phyloP scores from a whole-genome alignment of 192 early-diverging fungal species.

The Coemansia sp. region DNA sequence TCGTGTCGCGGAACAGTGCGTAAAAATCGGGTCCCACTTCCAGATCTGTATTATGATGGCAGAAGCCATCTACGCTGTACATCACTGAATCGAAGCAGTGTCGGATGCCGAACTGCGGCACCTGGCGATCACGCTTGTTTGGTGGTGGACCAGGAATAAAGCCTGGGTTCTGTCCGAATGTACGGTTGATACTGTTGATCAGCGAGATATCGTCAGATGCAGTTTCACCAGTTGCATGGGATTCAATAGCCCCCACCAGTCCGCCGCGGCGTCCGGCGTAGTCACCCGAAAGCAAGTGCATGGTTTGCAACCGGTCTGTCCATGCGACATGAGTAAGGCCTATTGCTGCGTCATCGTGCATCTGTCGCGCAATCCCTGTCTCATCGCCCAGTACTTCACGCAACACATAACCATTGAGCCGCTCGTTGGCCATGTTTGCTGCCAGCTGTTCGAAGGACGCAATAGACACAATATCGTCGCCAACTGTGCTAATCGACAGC shows the following conservation, averaged over 20 bases:
- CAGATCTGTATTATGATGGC: conserved; percentile 72
- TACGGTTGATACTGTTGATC: conserved; percentile 48
- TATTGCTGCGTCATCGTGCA: conserved; percentile 34
- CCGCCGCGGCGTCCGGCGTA: conserved; percentile 24
- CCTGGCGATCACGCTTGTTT: conserved; percentile 27
- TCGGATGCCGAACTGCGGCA: conserved; percentile 66
- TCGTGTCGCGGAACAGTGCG: conserved; percentile 67
- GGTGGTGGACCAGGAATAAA: conserved; percentile 31
- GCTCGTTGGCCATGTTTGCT: conserved; percentile 67
- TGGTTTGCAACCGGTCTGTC: conserved; percentile 21
- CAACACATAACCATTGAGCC: conserved; percentile 53
- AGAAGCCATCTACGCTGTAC: conserved; percentile 78
- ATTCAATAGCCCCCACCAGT: conserved; percentile 28
- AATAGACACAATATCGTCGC: not conserved
- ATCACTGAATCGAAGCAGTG: conserved; percentile 72
- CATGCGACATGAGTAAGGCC: conserved; percentile 24
- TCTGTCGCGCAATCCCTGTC: conserved; percentile 27
- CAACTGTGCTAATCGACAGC: conserved; percentile 6
- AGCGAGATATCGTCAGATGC: conserved; percentile 61
- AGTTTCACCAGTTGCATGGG: conserved; percentile 43
- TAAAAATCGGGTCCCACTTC: conserved; percentile 77
- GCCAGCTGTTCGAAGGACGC: conserved; percentile 68
- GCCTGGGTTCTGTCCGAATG: conserved; percentile 23
- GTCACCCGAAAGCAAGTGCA: conserved; percentile 33
- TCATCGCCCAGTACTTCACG: conserved; percentile 38